Percentiles rank a stretch among this genome's conserved stretches.
Conservation (phyloP, 176 grass and related monocot species). For the Puccinellia tenuiflora region DNA sequence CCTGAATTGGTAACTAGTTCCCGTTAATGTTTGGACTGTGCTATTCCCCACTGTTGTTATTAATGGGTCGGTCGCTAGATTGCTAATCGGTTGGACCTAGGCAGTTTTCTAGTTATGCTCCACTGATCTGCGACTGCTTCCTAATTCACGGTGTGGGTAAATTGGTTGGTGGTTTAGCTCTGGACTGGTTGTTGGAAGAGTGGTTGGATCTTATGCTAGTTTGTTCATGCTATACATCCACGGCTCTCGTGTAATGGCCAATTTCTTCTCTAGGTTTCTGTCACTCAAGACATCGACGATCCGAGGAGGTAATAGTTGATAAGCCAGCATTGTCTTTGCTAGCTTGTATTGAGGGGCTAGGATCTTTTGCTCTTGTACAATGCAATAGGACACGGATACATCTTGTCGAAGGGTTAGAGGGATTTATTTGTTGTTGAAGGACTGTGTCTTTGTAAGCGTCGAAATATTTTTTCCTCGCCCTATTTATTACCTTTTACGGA, state of each 20-base stretch:
- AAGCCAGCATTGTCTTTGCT: neutral
- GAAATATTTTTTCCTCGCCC: neutral
- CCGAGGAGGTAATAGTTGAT: neutral
- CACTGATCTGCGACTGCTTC: neutral
- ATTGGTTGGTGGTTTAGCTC: conserved; percentile 8
- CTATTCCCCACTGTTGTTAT: neutral
- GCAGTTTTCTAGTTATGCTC: neutral
- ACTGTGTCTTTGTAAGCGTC: neutral
- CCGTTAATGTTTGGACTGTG: neutral
- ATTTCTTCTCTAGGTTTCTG: neutral
- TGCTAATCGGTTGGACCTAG: neutral
- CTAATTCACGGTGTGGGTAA: neutral
- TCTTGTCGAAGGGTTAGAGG: neutral
- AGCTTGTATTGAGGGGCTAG: neutral
- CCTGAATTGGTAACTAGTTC: neutral
- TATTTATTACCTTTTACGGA: neutral
- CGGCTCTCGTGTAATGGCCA: neutral
- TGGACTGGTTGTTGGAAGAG: conserved; percentile 23
- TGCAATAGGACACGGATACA: neutral
- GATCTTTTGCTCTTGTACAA: neutral
- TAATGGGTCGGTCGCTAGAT: neutral
- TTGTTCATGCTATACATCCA: conserved; percentile 1
- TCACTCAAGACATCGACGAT: neutral
- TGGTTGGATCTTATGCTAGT: conserved; percentile 1
- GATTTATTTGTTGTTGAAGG: neutral